Percentiles rank a stretch among this genome's conserved stretches.
Evolutionary conservation across 73 alveolate genomes (phyloP).

Genomic region (Blepharisma stoltei): DNA sequence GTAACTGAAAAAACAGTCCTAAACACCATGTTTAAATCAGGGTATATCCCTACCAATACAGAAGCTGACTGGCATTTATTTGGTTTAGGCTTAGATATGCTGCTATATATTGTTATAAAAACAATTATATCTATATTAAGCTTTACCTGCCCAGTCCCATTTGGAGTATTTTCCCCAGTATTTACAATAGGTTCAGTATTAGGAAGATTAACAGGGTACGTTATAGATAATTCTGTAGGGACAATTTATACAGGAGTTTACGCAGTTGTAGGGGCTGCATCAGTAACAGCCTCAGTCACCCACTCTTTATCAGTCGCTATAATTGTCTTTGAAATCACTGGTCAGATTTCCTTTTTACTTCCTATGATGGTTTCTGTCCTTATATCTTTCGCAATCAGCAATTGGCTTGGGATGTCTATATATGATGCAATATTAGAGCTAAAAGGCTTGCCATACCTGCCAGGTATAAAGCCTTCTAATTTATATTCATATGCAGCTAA

Average conservation of each 20-base stretch:
- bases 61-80: background rate
- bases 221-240: slow-evolving; percentile 29
- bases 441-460: slow-evolving; percentile 84
- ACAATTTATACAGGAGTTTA: slow-evolving; percentile 36
- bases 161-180: slow-evolving; percentile 29
- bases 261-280: slow-evolving; percentile 80
- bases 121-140: slow-evolving; percentile 38
- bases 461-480: slow-evolving; percentile 70
- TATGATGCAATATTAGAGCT: slow-evolving; percentile 84
- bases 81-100: background rate
- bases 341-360: slow-evolving; percentile 64
- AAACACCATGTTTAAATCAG: slow-evolving; percentile 13
- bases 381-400: slow-evolving; percentile 72
- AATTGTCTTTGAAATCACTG: slow-evolving; percentile 89
- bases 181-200: slow-evolving; percentile 23
- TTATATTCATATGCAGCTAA: slow-evolving; percentile 74
- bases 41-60: background rate
- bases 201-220: slow-evolving; percentile 37
- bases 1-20: slow-evolving; percentile 19
- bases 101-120: slow-evolving; percentile 21
- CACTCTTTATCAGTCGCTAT: slow-evolving; percentile 84
- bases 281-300: slow-evolving; percentile 76
- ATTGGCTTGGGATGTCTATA: slow-evolving; percentile 72
- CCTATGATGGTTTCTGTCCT: slow-evolving; percentile 76
- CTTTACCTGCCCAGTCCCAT: background rate